Conservation (phyloP, 1,284 basidiomycete genomes). For the Quambalaria eucalypti region DNA sequence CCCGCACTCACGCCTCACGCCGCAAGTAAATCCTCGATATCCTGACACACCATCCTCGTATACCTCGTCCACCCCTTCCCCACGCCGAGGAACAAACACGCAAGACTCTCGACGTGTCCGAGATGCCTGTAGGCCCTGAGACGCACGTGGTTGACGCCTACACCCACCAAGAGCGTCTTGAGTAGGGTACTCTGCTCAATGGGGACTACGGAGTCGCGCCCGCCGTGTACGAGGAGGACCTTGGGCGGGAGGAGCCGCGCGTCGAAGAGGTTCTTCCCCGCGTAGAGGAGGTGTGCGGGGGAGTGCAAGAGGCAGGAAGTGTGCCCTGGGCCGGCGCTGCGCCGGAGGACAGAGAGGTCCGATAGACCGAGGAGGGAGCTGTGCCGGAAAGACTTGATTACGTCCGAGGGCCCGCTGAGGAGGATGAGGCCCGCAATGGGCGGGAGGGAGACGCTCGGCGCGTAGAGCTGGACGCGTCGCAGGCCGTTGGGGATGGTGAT, state of each 20-base stretch:
- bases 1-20: too few relatives aligned
- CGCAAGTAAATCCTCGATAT: constrained; percentile 26
- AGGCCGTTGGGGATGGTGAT: constrained; percentile 28
- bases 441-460: constrained; percentile 43
- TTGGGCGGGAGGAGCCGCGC: constrained; percentile 41
- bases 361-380: constrained; percentile 47
- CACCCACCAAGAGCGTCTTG: constrained; percentile 47
- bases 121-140: constrained; percentile 46
- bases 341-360: constrained; percentile 46
- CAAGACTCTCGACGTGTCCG: constrained; percentile 45
- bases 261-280: constrained; percentile 47
- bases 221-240: constrained; percentile 49
- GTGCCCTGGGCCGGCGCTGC: constrained; percentile 46
- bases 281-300: constrained; percentile 48
- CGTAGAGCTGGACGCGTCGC: constrained; percentile 45
- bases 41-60: constrained; percentile 39
- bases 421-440: constrained; percentile 46
- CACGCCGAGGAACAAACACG: constrained; percentile 37
- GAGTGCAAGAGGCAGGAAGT: constrained; percentile 48
- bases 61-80: constrained; percentile 41
- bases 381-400: constrained; percentile 47
- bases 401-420: constrained; percentile 47
- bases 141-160: constrained; percentile 45
- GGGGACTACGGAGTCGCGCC: constrained; percentile 44
- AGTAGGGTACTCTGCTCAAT: constrained; percentile 47